Percentiles rank a stretch among this genome's conserved stretches.
These are phyloP conservation scores for Coemansia sp. DNA, from an alignment of 192 early-diverging fungal species.

Conservation along the genomic window DNA sequence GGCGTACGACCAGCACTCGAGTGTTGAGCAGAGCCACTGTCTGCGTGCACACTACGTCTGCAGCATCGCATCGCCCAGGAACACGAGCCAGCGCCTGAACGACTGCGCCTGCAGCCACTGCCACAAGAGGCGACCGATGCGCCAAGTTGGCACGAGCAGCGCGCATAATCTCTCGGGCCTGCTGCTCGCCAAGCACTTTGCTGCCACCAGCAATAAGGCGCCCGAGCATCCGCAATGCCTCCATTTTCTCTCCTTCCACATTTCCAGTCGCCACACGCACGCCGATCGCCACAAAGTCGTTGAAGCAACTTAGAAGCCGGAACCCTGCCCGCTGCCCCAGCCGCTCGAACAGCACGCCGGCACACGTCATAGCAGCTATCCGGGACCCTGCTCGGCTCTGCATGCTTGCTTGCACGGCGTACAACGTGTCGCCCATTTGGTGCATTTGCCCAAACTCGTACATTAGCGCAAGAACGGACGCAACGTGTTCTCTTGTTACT, in stretches of 20 bases:
- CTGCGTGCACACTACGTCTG: not conserved
- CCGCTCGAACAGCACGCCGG: slow-evolving; percentile 76
- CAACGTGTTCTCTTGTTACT: slow-evolving; percentile 32
- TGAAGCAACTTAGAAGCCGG: slow-evolving; percentile 52
- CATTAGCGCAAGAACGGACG: slow-evolving; percentile 25
- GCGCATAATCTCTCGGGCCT: slow-evolving; percentile 73
- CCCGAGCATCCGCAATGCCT: slow-evolving; percentile 65
- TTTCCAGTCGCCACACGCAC: slow-evolving; percentile 20
- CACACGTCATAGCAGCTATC: slow-evolving; percentile 70
- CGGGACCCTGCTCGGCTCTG: slow-evolving; percentile 6
- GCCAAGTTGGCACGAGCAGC: slow-evolving; percentile 60
- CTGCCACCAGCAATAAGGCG: slow-evolving; percentile 67
- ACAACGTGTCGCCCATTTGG: slow-evolving; percentile 32
- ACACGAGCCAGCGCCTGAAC: slow-evolving; percentile 27
- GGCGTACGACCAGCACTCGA: slow-evolving; percentile 31
- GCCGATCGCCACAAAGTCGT: slow-evolving; percentile 33
- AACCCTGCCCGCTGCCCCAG: slow-evolving; percentile 54
- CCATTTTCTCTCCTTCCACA: slow-evolving; percentile 57
- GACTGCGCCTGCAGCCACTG: slow-evolving; percentile 19
- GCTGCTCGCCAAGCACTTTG: slow-evolving; percentile 66
- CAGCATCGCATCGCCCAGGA: not conserved
- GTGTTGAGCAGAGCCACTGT: slow-evolving; percentile 26
- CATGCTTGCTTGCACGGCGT: slow-evolving; percentile 32
- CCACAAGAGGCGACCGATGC: slow-evolving; percentile 67
- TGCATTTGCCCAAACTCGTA: slow-evolving; percentile 44